These are phyloP conservation scores for Ricinus communis DNA, from an alignment of 345 rosid genomes.

Conservation along the genomic window DNA sequence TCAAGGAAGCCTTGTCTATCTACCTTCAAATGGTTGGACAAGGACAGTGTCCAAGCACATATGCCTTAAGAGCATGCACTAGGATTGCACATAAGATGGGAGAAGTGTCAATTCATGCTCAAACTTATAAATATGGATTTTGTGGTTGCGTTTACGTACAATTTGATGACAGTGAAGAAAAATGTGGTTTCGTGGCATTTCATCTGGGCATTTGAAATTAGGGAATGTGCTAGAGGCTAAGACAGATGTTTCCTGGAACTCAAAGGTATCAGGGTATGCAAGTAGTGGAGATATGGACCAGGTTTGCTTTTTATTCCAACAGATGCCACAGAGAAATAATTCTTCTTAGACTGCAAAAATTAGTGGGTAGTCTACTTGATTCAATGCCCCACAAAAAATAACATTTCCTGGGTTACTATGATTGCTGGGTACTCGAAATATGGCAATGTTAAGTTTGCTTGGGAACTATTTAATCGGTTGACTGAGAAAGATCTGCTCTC, in stretches of 20 bases:
- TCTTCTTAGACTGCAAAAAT: constrained; percentile 74
- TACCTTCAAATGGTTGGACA: constrained; percentile 50
- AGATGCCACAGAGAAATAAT: constrained; percentile 57
- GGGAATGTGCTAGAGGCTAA: constrained; percentile 44
- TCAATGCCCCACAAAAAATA: constrained; percentile 54
- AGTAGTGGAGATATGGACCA: constrained; percentile 44
- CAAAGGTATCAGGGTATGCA: constrained; percentile 59
- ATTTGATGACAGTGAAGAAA: constrained; percentile 49
- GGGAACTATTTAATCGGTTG: constrained; percentile 44
- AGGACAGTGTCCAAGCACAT: constrained; percentile 50
- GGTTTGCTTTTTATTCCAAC: constrained; percentile 46
- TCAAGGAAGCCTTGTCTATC: constrained; percentile 44
- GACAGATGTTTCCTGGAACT: constrained; percentile 71
- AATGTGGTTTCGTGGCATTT: constrained; percentile 66
- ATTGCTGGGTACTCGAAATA: constrained; percentile 59
- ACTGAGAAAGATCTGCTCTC: constrained; percentile 44
- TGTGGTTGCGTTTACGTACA: constrained; percentile 65
- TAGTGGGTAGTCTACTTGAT: constrained; percentile 53
- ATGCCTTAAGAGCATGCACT: constrained; percentile 60
- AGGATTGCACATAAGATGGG: constrained; percentile 35
- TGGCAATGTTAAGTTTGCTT: constrained; percentile 56
- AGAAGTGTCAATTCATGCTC: constrained; percentile 54
- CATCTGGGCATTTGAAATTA: constrained; percentile 52
- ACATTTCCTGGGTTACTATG: constrained; percentile 62
- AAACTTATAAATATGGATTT: constrained; percentile 49